phyloP scores from a whole-genome alignment of 2,329 filamentous ascomycete genomes.

The Talaromyces rugulosus region DNA sequence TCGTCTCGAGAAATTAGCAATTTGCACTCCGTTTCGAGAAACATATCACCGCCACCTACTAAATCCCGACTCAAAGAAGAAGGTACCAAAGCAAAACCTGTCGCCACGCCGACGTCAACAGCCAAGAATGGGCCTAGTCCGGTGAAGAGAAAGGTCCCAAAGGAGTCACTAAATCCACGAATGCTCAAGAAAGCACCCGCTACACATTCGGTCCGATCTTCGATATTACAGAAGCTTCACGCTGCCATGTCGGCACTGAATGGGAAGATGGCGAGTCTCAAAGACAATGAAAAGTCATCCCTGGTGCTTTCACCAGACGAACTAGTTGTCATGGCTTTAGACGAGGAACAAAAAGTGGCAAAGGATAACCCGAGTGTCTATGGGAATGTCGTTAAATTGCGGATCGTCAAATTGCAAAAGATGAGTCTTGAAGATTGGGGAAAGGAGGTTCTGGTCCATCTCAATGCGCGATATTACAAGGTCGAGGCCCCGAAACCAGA shows the following conservation, averaged over 20 bases:
- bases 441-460: slow-evolving; percentile 51
- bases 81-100: neutral
- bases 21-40: slow-evolving; percentile 21
- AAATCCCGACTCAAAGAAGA: slow-evolving; percentile 9
- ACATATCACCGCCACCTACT: slow-evolving; percentile 27
- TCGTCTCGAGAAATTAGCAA: slow-evolving; percentile 14
- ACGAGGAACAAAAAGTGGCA: slow-evolving; percentile 72
- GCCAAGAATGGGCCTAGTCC: slow-evolving; percentile 9
- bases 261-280: slow-evolving; percentile 28
- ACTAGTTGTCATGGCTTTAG: slow-evolving; percentile 43
- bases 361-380: slow-evolving; percentile 68
- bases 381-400: slow-evolving; percentile 76
- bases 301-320: slow-evolving; percentile 41
- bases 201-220: slow-evolving; percentile 35
- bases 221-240: slow-evolving; percentile 43
- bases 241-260: slow-evolving; percentile 40
- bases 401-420: slow-evolving; percentile 69
- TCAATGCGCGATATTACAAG: slow-evolving; percentile 35
- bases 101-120: neutral
- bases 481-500: slow-evolving; percentile 18
- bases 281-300: slow-evolving; percentile 22
- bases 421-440: slow-evolving; percentile 72
- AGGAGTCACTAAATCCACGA: slow-evolving; percentile 43
- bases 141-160: slow-evolving; percentile 29
- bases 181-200: slow-evolving; percentile 42